Evolutionary conservation across 371 early-diverging fungal genomes (phyloP).

Genomic region (Choanephora cucurbitarum): DNA sequence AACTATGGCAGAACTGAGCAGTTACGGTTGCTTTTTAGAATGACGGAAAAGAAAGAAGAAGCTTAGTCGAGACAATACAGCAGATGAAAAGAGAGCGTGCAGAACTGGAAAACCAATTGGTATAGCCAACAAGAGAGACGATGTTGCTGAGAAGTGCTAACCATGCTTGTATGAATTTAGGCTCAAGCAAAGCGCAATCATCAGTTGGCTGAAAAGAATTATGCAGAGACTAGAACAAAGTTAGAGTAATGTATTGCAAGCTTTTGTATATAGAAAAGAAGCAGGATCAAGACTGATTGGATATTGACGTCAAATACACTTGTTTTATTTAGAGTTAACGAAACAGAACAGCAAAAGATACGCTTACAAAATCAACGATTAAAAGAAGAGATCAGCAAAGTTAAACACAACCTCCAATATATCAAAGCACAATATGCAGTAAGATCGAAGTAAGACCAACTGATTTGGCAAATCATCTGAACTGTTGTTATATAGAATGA

Average conservation of each 20-base stretch:
- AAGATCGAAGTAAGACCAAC: slow-evolving; percentile 8
- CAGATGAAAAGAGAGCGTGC: slow-evolving; percentile 12
- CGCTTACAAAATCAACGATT: slow-evolving; percentile 22
- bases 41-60: slow-evolving; percentile 15
- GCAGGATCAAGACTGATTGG: not conserved
- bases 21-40: too few species aligned
- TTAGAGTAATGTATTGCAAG: too few species aligned
- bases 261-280: not conserved
- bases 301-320: too few species aligned
- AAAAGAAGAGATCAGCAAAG: slow-evolving; percentile 43
- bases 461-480: not conserved
- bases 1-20: too few species aligned
- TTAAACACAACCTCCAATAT: slow-evolving; percentile 46
- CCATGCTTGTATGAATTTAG: too few species aligned
- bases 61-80: slow-evolving; percentile 11
- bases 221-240: slow-evolving; percentile 14
- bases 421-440: slow-evolving; percentile 51
- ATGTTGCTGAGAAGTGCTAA: too few species aligned
- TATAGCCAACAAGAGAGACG: not conserved
- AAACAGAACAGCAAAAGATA: slow-evolving; percentile 19
- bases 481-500: slow-evolving; percentile 34
- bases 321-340: slow-evolving; percentile 16
- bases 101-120: slow-evolving; percentile 9
- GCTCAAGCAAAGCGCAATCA: slow-evolving; percentile 11
- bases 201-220: slow-evolving; percentile 1